Evolutionary conservation across 2,329 filamentous ascomycete species (phyloP), one percentile per base, ranked within the genome.

Genomic region (Trichophyton benhamiae): DNA sequence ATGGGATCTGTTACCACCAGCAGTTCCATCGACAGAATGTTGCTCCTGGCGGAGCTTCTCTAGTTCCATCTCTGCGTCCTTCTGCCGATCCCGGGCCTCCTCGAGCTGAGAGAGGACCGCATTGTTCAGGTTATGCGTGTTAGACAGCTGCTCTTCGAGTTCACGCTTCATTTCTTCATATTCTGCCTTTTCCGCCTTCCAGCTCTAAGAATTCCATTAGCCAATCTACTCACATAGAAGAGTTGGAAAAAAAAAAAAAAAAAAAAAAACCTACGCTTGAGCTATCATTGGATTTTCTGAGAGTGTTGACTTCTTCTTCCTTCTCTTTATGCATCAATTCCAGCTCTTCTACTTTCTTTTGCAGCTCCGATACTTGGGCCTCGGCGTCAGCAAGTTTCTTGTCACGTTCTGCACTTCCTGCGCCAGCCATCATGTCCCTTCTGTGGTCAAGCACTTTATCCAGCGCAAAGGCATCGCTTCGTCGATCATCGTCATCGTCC

Each of bases 361-460:
- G 84, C 65, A 97, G 74, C 25, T 89, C 84, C 44, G 82, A 80
- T 6, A 96, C 82, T 72, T 95, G 89, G 1, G 80, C 78, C 72
- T 95, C 87, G 64, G 91, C 89, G n/a, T 94, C 88, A 53, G 87
- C 81, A 44, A 95, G 72, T 70, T 86, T 88, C 71, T 86, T 85
- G 66, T 91, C 86, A 62, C 81, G 79, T 77, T 81, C 78, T 58
- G 65, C 67, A 60, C 74, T 76, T 17, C 77, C 68, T 42, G 79
- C 80, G 9, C 78, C 78, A 53, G 79, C 77, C 42, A 78, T 80
- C 27, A 30, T 6, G 41, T 75, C 77, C 62, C 77, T 70, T 61
- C 77, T 72, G 64, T 76, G 79, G 44, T 69, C 69, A 41, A 77
- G 67, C 60, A 76, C 76, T 48, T 72, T 76, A 66, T 85, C 83